Base-by-base conservation (phyloP, 2,329 filamentous ascomycete species). In the Dothideomycetidae sp. region DNA sequence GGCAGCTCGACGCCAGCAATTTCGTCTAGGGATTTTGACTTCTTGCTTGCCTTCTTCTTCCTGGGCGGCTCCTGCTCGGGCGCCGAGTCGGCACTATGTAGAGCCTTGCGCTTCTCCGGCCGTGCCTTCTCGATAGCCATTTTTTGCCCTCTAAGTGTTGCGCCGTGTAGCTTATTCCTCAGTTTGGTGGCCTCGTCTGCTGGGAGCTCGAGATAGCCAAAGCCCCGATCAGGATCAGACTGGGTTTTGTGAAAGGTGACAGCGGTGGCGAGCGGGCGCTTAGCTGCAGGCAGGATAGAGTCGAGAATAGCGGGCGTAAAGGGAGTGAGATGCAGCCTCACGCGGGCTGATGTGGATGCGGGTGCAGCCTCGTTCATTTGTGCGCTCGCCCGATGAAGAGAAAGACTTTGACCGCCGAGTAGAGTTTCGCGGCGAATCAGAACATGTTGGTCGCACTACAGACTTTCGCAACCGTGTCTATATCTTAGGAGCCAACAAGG, bases 181-280 rank as follows among this genome's bases (percentile, higher is more conserved):
- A 96, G 61, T 58, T 85, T 93, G n/a, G 88, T 80, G 7, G 88
- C 90, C 46, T 93, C 85, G 59, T 74, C 72, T 3, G 56, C 61
- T 1, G 86, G 86, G 26, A 98, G 61, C 32, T 92, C 85, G 42
- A 96, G 67, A 61, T 81, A 98, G 39, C 88, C 90, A 73, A 84
- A 98, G 37, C 73, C 78, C 54, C 75, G 80, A 47, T 98, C 90
- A 10, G 88, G 88, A 45, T 93, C 93, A 1, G 86, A 86, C 53
- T 84, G 73, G 47, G 94, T 62, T 4, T 67, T 66, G 59, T 96
- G 88, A 60, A 79, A 94, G n/a, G 86, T 93, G 36, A 94, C 72
- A 53, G 85, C 82, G 43, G 75, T 74, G 13, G 82, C 83, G 31
- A 65, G 64, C 10, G 74, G 66, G 23, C 75, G 71, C 10, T 82